Evolutionary conservation across 2,329 filamentous ascomycete genomes (phyloP).

Genomic region (Epichloe coenophiala): DNA sequence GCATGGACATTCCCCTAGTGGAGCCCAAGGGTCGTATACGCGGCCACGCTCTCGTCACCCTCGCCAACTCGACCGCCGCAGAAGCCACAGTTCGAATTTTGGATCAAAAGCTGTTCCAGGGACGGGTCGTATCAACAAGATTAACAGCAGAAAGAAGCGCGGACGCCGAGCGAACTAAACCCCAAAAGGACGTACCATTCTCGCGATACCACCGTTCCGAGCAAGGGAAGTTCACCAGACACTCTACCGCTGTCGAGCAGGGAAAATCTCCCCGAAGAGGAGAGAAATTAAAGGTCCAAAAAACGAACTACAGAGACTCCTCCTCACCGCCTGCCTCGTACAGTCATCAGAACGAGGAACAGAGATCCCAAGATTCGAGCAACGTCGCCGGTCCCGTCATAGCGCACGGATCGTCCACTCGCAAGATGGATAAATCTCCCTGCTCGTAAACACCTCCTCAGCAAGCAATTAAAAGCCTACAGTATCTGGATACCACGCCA

Average conservation of each 20-base stretch:
- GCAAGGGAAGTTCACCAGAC: neutral
- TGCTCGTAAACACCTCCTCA: neutral
- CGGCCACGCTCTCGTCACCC: slow-evolving; percentile 14
- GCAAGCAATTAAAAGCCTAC: too few species aligned
- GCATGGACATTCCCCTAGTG: slow-evolving; percentile 15
- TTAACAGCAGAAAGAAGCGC: neutral
- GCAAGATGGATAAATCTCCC: neutral
- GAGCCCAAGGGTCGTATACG: slow-evolving; percentile 11
- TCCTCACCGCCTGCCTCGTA: neutral
- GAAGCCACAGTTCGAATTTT: slow-evolving; percentile 13
- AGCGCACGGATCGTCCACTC: slow-evolving; percentile 3
- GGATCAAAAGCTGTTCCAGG: slow-evolving; percentile 14
- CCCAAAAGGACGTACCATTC: neutral
- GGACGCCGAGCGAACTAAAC: neutral
- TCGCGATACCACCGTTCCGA: neutral
- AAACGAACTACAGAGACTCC: neutral
- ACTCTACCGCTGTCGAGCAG: neutral
- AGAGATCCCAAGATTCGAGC: neutral
- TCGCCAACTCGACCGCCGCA: slow-evolving; percentile 12
- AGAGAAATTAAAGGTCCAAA: neutral
- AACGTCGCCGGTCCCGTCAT: neutral
- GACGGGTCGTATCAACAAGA: slow-evolving; percentile 10
- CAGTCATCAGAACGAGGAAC: neutral
- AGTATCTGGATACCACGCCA: too few species aligned
- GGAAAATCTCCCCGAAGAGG: neutral